Percentiles rank a stretch among this genome's conserved stretches.
These are phyloP conservation scores for Asterionellopsis glacialis DNA, from an alignment of 108 stramenopile genomes.

Conservation along the genomic window DNA sequence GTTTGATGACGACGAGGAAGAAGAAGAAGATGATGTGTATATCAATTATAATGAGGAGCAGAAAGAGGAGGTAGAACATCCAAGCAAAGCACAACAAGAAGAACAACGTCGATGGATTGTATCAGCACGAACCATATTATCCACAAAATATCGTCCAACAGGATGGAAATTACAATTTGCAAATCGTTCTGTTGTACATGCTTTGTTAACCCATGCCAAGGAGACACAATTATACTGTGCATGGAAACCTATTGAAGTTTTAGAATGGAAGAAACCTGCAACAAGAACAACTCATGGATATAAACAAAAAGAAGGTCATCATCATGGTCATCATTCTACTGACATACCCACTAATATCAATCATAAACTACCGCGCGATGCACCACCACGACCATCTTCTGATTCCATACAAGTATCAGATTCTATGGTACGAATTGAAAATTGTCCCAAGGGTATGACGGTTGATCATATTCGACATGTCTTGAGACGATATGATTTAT, in stretches of 20 bases:
- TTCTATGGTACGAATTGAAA: constrained; percentile 50
- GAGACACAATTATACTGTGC: constrained; percentile 13
- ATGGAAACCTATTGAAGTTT: constrained; percentile 28
- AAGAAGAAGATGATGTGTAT: background rate
- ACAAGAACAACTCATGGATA: too few species aligned
- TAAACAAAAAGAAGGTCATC: too few species aligned
- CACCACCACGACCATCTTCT: too few species aligned
- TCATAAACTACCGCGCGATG: too few species aligned
- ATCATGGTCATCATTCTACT: too few species aligned
- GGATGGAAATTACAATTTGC: constrained; percentile 41
- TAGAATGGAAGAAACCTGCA: constrained; percentile 1
- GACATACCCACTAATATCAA: too few species aligned
- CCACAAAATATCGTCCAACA: constrained; percentile 39
- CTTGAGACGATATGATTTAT: constrained; percentile 38
- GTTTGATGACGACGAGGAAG: background rate
- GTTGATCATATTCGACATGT: constrained; percentile 19
- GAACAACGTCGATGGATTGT: constrained; percentile 11
- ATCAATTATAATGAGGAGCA: too few species aligned
- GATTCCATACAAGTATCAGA: constrained; percentile 12
- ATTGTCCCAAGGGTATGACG: constrained; percentile 22
- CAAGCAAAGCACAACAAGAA: background rate
- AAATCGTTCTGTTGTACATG: constrained; percentile 37
- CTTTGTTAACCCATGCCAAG: constrained; percentile 20
- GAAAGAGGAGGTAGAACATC: too few species aligned
- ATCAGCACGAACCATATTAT: constrained; percentile 34